A percentile compares a stretch with the other conserved stretches of the same genome.
These are phyloP conservation scores for Malus hybrid DNA, from an alignment of 331 rosid species.

Conservation along the genomic window DNA sequence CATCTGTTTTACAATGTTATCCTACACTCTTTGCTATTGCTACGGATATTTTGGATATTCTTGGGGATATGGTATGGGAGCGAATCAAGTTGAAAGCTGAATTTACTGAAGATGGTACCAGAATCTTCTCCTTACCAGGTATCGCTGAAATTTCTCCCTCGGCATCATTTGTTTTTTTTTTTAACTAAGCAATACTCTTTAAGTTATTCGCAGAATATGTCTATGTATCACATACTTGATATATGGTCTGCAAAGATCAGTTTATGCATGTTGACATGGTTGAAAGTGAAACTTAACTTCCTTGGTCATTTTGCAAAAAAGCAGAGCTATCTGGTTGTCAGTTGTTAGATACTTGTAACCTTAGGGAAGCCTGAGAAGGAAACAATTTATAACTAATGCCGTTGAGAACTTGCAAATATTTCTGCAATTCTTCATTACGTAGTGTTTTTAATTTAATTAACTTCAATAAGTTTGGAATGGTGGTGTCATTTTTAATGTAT, in stretches of 20 bases:
- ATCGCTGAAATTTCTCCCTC: constrained; percentile 6
- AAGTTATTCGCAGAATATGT: background rate
- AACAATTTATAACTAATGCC: background rate
- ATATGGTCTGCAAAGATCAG: background rate
- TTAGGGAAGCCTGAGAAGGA: background rate
- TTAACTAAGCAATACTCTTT: background rate
- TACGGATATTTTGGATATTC: constrained; percentile 82
- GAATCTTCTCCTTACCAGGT: constrained; percentile 61
- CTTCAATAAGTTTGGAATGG: constrained; percentile 2
- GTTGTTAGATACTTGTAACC: background rate
- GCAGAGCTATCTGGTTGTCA: background rate
- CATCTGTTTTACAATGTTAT: constrained; percentile 73
- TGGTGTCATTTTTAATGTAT: constrained; percentile 6
- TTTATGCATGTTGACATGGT: background rate
- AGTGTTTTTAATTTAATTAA: background rate
- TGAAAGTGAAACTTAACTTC: background rate
- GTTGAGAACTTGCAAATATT: background rate
- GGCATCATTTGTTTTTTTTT: constrained; percentile 3
- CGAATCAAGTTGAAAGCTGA: constrained; percentile 89
- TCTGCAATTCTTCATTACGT: background rate
- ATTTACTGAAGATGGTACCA: constrained; percentile 65
- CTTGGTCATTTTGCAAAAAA: background rate
- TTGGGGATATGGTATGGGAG: constrained; percentile 90
- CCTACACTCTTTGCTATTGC: constrained; percentile 89
- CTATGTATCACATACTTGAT: background rate